Base-by-base conservation (phyloP, 129 eudicot genomes). In the Flaveria brownii region DNA sequence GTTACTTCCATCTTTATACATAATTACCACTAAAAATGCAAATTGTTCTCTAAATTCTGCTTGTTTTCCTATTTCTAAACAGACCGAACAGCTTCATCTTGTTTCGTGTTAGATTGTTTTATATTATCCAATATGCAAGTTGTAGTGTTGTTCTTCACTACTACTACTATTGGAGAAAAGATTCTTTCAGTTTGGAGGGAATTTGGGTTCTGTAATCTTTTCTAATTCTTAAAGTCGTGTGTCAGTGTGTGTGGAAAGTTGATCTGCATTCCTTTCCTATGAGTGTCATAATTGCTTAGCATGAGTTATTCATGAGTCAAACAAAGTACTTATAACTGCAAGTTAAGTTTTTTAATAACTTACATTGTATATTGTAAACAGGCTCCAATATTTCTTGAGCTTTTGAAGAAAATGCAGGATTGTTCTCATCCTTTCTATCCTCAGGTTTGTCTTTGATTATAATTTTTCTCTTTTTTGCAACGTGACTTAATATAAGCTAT, bases 311-410 rank as follows among this genome's bases (percentile, higher is more conserved):
- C 74, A 77, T 18, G 62, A 76, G 68, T 49, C 17, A 49, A 69
- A 39, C 36, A 6, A 18, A 70, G 42, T 62, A 47, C 47, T 65
- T 23, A 28, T 76, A 76, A 13, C 72, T 39, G 30, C 17, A 41
- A 33, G 73, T 61, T 1, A 39, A 71, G 70, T 45, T 52, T 11
- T 71, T 57, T 55, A 39, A 3, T 74, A 61, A 73, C 36, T 30
- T 73, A 52, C 73, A 20, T 52, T 57, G 33, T 51, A 39, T 15
- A 36, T 67, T 30, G 72, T 75, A 67, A 74, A 52, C 77, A 93
- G 98, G 98, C 89, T 66, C 99, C 99, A 3, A 79, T 89, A 25
- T 92, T 94, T 76, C 80, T 94, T 55, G 75, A 87, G 77, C 97
- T 91, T 83, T 41, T 94, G 78, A 87, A 91, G 76, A 94, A 87